Evolutionary conservation across 139 green algal species (phyloP).

Genomic region (Chlorella ohadii): DNA sequence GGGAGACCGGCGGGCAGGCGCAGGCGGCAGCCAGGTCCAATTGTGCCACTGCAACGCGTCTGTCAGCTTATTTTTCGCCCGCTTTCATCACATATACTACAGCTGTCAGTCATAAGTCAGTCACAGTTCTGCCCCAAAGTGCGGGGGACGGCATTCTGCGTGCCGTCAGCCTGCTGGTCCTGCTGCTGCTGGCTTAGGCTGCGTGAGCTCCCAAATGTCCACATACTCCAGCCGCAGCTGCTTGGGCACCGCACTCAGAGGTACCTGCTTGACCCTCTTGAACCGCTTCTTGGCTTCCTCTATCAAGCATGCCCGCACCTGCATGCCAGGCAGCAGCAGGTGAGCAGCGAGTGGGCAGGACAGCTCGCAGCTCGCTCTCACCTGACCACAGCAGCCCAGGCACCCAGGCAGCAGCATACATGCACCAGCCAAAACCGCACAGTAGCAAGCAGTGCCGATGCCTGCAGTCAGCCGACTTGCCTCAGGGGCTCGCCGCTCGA

Average conservation of each 20-base stretch:
- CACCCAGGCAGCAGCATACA: background rate
- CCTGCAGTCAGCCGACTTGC: background rate
- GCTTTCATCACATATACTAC: too few species aligned
- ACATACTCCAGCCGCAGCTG: conserved; percentile 40
- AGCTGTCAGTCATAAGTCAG: too few species aligned
- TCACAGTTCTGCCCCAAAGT: too few species aligned
- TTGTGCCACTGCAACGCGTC: too few species aligned
- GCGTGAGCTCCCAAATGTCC: conserved; percentile 48
- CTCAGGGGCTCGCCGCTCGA: conserved; percentile 48
- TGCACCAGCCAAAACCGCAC: background rate
- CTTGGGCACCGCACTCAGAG: conserved; percentile 3
- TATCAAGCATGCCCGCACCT: conserved; percentile 34
- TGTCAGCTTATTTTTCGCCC: too few species aligned
- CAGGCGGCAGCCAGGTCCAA: too few species aligned
- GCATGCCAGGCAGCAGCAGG: background rate
- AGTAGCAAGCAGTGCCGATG: too few species aligned
- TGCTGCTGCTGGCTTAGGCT: too few species aligned
- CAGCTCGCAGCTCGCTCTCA: background rate
- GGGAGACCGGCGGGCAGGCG: too few species aligned
- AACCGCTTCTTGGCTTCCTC: conserved; percentile 34
- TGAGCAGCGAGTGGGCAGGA: background rate
- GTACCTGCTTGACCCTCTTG: conserved; percentile 29
- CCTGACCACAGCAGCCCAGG: background rate
- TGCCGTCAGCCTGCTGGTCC: too few species aligned
- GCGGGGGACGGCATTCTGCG: too few species aligned